Conservation (phyloP, 495 filamentous ascomycete species). For the Gamarada debralockiae region DNA sequence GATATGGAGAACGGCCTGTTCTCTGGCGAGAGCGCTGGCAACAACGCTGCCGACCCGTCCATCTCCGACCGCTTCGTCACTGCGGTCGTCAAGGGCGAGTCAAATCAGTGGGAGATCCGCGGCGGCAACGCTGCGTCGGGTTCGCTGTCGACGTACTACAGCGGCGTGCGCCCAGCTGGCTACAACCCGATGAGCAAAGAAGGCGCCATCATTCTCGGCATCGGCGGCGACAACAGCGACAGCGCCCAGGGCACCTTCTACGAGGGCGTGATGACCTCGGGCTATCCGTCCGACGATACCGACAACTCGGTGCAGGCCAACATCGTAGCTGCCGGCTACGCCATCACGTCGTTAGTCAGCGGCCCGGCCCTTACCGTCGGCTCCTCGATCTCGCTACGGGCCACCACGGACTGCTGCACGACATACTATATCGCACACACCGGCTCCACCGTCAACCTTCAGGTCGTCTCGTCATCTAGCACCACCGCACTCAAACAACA, state of each 20-base stretch:
- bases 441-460: constrained; percentile 38
- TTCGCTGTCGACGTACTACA: too few relatives aligned
- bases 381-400: constrained; percentile 41
- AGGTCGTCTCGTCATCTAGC: constrained; percentile 47
- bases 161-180: background rate
- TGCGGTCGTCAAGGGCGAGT: constrained; percentile 41
- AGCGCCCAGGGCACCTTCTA: constrained; percentile 55
- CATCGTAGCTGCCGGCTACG: constrained; percentile 50
- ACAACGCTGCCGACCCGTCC: constrained; percentile 41
- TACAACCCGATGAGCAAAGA: constrained; percentile 54
- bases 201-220: constrained; percentile 53
- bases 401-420: constrained; percentile 43
- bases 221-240: constrained; percentile 51
- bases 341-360: constrained; percentile 37
- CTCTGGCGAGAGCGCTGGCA: constrained; percentile 35
- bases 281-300: constrained; percentile 50
- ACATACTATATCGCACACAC: constrained; percentile 45
- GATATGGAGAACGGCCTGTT: constrained; percentile 56
- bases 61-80: constrained; percentile 47
- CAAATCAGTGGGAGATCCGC: constrained; percentile 47
- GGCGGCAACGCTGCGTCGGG: too few relatives aligned
- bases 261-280: constrained; percentile 53
- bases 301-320: constrained; percentile 52
- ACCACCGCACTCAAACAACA: constrained; percentile 36
- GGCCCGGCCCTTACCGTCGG: constrained; percentile 42